Evolutionary conservation across 73 alveolate species (phyloP).

Genomic region (Stentor roeselii): DNA sequence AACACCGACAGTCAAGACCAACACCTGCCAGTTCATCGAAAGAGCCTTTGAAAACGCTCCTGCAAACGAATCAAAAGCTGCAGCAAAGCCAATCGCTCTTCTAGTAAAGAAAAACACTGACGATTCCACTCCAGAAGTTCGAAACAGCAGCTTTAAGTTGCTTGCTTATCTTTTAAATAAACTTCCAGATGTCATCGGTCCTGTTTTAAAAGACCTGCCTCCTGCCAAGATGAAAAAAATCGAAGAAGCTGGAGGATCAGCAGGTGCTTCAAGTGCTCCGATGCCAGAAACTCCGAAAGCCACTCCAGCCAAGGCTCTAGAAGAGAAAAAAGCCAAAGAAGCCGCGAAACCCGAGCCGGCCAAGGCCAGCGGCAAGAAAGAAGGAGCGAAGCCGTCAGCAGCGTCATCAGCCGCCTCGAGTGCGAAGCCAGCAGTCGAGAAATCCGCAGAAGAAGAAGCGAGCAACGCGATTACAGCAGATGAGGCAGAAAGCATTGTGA

Average conservation of each 20-base stretch:
- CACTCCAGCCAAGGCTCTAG: not conserved
- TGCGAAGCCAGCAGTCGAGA: too few relatives aligned
- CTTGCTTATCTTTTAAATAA: not conserved
- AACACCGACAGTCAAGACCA: slow-evolving; percentile 52
- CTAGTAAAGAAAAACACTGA: slow-evolving; percentile 6
- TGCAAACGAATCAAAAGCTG: not conserved
- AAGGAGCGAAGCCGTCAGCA: not conserved
- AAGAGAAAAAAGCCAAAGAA: not conserved
- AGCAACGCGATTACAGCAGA: slow-evolving; percentile 31
- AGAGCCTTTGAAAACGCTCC: slow-evolving; percentile 1
- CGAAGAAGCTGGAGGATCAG: not conserved
- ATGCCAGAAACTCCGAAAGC: not conserved
- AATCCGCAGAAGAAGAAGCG: not conserved
- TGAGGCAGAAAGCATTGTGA: not conserved
- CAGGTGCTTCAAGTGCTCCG: not conserved
- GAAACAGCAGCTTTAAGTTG: not conserved
- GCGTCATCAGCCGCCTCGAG: too few relatives aligned
- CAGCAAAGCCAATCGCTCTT: not conserved
- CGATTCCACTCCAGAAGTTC: not conserved
- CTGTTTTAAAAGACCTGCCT: not conserved
- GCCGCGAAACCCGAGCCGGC: not conserved
- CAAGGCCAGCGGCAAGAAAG: not conserved
- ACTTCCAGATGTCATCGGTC: not conserved
- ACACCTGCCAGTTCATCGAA: not conserved
- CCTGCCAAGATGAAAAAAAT: slow-evolving; percentile 20